phyloP scores from a whole-genome alignment of 2,329 filamentous ascomycete species.

The Epicoccum sorghinum region DNA sequence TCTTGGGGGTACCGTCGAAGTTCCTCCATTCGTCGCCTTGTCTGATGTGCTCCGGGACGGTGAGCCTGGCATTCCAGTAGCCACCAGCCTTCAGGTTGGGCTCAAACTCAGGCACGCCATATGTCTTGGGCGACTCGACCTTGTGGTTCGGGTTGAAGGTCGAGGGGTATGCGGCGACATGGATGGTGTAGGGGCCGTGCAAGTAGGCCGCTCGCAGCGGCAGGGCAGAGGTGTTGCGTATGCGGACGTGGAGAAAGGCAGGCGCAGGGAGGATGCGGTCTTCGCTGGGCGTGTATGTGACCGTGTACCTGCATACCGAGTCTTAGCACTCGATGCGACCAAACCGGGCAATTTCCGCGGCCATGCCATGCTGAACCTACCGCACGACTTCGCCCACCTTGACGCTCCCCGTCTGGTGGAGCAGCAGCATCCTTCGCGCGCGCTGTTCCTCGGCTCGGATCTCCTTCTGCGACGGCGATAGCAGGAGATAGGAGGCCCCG shows the following conservation, averaged over 20 bases:
- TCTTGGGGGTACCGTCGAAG: constrained; percentile 51
- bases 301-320: constrained; percentile 63
- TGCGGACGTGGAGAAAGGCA: constrained; percentile 77
- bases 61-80: constrained; percentile 79
- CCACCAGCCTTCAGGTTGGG: constrained; percentile 95
- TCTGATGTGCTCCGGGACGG: constrained; percentile 79
- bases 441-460: constrained; percentile 39
- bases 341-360: constrained; percentile 16
- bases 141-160: constrained; percentile 83
- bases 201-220: constrained; percentile 93
- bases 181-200: constrained; percentile 92
- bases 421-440: constrained; percentile 73
- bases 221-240: constrained; percentile 90
- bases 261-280: constrained; percentile 92
- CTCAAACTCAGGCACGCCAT: constrained; percentile 89
- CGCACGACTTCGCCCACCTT: constrained; percentile 94
- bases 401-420: constrained; percentile 89
- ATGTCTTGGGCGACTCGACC: constrained; percentile 69
- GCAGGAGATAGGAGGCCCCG: constrained; percentile 42
- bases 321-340: constrained; percentile 16
- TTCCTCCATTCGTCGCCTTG: constrained; percentile 35
- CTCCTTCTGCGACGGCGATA: constrained; percentile 42
- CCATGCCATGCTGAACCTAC: constrained; percentile 53
- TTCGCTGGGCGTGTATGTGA: constrained; percentile 87
- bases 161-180: constrained; percentile 82